Evolutionary conservation across 768 basidiomycete genomes (phyloP).

Genomic region (Lactifluus subvellereus): DNA sequence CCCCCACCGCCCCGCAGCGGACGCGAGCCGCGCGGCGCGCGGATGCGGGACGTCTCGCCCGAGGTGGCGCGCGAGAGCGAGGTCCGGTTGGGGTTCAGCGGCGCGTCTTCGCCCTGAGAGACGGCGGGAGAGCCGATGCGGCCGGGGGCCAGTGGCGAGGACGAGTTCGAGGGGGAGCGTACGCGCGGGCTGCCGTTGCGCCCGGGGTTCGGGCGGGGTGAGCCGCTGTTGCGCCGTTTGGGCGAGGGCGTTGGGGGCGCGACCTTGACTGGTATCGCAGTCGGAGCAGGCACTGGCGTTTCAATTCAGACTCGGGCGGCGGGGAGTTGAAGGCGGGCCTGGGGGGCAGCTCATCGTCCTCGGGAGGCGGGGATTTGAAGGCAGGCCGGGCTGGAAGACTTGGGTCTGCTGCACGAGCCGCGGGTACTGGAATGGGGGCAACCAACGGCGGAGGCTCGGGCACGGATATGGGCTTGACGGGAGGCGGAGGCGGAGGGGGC

Average conservation of each 20-base stretch:
- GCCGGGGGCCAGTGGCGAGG: slow-evolving; percentile 8
- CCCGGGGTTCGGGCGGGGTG: slow-evolving; percentile 32
- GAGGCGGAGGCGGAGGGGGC: slow-evolving; percentile 8
- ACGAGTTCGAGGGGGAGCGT: slow-evolving; percentile 20
- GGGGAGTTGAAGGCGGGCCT: slow-evolving; percentile 25
- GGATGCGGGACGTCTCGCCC: slow-evolving; percentile 12
- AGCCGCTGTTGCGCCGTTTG: slow-evolving; percentile 44
- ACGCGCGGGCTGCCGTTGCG: slow-evolving; percentile 32
- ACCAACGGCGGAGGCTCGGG: slow-evolving; percentile 20
- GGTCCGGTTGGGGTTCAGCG: slow-evolving; percentile 11
- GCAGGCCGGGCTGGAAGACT: slow-evolving; percentile 36
- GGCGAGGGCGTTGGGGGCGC: slow-evolving; percentile 49
- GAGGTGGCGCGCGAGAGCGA: slow-evolving; percentile 20
- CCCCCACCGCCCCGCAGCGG: slow-evolving; percentile 19
- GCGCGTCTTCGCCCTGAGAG: slow-evolving; percentile 12
- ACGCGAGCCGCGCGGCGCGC: slow-evolving; percentile 19
- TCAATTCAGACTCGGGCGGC: slow-evolving; percentile 28
- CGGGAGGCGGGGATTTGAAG: slow-evolving; percentile 63
- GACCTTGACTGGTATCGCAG: slow-evolving; percentile 34
- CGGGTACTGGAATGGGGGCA: slow-evolving; percentile 25
- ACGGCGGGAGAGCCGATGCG: slow-evolving; percentile 19
- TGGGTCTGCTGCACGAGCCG: slow-evolving; percentile 21
- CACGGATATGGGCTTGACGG: slow-evolving; percentile 4
- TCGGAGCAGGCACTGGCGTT: neutral
- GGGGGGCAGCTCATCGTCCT: slow-evolving; percentile 44